A percentile compares a stretch with the other conserved stretches of the same genome.
phyloP scores from a whole-genome alignment of 2,329 filamentous ascomycete species.

The Cordyceps tenuipes region DNA sequence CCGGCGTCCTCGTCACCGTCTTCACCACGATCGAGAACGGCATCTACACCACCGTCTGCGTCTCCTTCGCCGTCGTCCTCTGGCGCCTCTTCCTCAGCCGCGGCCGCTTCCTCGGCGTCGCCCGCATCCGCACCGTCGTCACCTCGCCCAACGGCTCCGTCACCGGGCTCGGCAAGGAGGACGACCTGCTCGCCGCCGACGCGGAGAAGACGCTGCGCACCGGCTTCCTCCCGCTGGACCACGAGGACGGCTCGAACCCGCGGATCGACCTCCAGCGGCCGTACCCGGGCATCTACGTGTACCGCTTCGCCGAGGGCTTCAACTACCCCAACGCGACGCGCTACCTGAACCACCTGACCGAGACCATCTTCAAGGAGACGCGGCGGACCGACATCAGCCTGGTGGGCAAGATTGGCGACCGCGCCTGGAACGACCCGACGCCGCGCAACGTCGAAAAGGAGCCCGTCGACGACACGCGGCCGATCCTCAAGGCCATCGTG shows the following conservation, averaged over 20 bases:
- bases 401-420: conserved; percentile 41
- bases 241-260: conserved; percentile 86
- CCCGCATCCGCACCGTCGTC: conserved; percentile 12
- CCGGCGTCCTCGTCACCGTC: conserved; percentile 82
- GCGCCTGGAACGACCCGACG: conserved; percentile 49
- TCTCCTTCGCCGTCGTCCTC: conserved; percentile 70
- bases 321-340: conserved; percentile 92
- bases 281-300: conserved; percentile 91
- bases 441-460: conserved; percentile 27
- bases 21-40: conserved; percentile 87
- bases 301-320: conserved; percentile 88
- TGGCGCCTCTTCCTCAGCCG: conserved; percentile 77
- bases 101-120: conserved; percentile 68
- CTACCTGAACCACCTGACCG: conserved; percentile 71
- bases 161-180: conserved; percentile 5
- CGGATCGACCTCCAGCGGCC: conserved; percentile 70
- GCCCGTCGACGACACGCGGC: conserved; percentile 29
- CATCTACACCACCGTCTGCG: conserved; percentile 75
- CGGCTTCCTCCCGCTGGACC: conserved; percentile 79
- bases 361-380: conserved; percentile 38
- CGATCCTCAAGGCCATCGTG: conserved; percentile 46
- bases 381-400: conserved; percentile 35
- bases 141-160: conserved; percentile 11
- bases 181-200: conserved; percentile 36
- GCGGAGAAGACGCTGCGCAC: conserved; percentile 50